These are phyloP conservation scores for Aegilops tauschii DNA, from an alignment of 176 grass and related monocot species.

Conservation along the genomic window DNA sequence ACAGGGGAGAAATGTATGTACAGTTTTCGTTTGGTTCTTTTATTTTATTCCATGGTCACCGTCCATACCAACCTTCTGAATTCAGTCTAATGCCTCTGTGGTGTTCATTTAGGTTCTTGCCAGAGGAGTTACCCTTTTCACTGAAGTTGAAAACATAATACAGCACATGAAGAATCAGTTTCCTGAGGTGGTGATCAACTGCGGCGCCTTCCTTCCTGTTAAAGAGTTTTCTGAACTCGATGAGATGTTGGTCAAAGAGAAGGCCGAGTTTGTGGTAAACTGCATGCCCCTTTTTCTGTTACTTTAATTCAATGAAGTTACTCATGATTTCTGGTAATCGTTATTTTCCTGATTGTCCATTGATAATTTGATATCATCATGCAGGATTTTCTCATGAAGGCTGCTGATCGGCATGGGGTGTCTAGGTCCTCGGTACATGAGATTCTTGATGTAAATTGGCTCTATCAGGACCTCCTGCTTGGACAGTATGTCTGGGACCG, in stretches of 20 bases:
- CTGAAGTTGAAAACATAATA: conserved; percentile 51
- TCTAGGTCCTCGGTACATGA: conserved; percentile 28
- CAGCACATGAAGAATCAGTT: conserved; percentile 46
- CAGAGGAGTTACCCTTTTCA: conserved; percentile 62
- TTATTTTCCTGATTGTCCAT: background rate
- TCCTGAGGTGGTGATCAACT: conserved; percentile 11
- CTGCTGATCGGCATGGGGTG: conserved; percentile 25
- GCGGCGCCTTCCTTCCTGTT: conserved; percentile 23
- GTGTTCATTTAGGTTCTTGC: conserved; percentile 63
- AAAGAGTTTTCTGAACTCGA: conserved; percentile 58
- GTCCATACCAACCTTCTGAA: no score
- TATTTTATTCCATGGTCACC: background rate
- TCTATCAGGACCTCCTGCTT: conserved; percentile 70
- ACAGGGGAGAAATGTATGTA: conserved; percentile 68
- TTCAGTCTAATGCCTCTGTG: conserved; percentile 13
- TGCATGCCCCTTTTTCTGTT: background rate
- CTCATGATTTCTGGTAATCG: background rate
- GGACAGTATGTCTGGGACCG: conserved; percentile 59
- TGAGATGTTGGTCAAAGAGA: conserved; percentile 67
- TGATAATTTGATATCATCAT: conserved; percentile 5
- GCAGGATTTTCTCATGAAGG: conserved; percentile 48
- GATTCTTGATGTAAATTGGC: conserved; percentile 60
- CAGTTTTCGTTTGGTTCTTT: background rate
- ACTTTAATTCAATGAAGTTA: background rate
- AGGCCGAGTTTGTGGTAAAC: conserved; percentile 67